Evolutionary conservation across 352 stramenopile species (phyloP).

Genomic region (Phytophthora vignae): DNA sequence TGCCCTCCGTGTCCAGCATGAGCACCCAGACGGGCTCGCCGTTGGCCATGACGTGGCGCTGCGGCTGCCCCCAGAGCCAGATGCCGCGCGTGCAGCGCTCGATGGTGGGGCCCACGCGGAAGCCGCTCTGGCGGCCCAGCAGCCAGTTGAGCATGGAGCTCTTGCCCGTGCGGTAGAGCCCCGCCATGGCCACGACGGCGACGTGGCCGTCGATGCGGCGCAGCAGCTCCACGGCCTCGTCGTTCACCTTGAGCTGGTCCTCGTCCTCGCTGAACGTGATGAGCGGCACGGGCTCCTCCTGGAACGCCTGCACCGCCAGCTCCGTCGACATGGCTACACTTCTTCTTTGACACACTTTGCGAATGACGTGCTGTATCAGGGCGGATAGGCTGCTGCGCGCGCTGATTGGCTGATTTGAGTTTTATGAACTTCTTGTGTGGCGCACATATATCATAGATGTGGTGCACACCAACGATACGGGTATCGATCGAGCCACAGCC

Average conservation of each 20-base stretch:
- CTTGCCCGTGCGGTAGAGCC: slow-evolving; percentile 90
- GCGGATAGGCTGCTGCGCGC: neutral
- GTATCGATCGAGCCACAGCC: slow-evolving; percentile 3
- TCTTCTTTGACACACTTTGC: no score
- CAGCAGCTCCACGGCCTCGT: slow-evolving; percentile 74
- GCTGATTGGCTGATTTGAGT: slow-evolving; percentile 20
- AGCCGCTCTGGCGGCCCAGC: slow-evolving; percentile 70
- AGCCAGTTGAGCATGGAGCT: slow-evolving; percentile 91
- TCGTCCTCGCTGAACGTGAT: slow-evolving; percentile 89
- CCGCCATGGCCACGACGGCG: slow-evolving; percentile 83
- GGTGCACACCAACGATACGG: slow-evolving; percentile 11
- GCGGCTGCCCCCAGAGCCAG: slow-evolving; percentile 85
- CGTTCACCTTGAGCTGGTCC: slow-evolving; percentile 83
- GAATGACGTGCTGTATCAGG: slow-evolving; percentile 13
- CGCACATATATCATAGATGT: slow-evolving; percentile 11
- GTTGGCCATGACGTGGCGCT: slow-evolving; percentile 65
- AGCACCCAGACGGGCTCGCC: slow-evolving; percentile 81
- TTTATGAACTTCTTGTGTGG: neutral
- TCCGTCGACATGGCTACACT: slow-evolving; percentile 36
- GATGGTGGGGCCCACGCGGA: slow-evolving; percentile 84
- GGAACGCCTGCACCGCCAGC: slow-evolving; percentile 56
- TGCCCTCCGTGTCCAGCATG: slow-evolving; percentile 89
- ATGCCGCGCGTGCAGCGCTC: slow-evolving; percentile 89
- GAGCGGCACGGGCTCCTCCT: slow-evolving; percentile 80
- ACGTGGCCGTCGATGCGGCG: slow-evolving; percentile 78